Base-by-base conservation (phyloP, 306 rosid species). In the Acacia crassicarpa region DNA sequence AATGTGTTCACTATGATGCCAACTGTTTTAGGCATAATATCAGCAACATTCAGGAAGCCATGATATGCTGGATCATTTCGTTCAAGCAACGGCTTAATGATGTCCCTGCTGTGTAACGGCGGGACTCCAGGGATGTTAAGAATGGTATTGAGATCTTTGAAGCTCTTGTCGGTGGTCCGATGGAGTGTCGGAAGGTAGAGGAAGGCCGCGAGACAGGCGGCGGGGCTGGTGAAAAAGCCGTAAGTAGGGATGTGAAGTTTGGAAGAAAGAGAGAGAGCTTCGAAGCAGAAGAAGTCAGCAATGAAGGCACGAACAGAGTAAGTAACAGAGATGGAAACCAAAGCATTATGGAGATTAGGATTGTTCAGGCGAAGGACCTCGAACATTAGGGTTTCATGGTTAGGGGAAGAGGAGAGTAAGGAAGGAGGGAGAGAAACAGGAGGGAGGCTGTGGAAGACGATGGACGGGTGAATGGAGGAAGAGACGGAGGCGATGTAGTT, bases 1-100 rank as follows among this genome's bases (percentile, higher is more conserved):
- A 87, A 89, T 19, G 84, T 72, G 89, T 87, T 87, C 0, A 82
- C 22, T 4, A 88, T 84, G 15, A 80, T 32, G 16, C 91, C 67
- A 12, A 3, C 67, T 27, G 67, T 27, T 62, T 62, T 23, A 14
- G 20, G 67, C 17, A 30, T 30, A 4, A 11, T 17, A 10, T 11
- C 20, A 62, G 67, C 22, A 4, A 13, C 67, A 1, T 5, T 61
- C 17, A 59, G 33, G 32, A 59, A 59, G 32, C 66, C 2, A 7
- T 20, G 17, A 23, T 61, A 61, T 3, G 67, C 67, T 2, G 27
- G 13, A 22, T 61, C 67, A 61, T 25, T 23, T 3, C 67, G 32
- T 23, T 61, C 67, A 23, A 23, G 67, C 35, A 61, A 11, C 0
- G 67, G 67, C 25, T 61, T 12, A 11, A 23, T 4, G 35, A 61